Base-by-base conservation (phyloP, 495 filamentous ascomycete species). In the Saxispiralis lemnorum region DNA sequence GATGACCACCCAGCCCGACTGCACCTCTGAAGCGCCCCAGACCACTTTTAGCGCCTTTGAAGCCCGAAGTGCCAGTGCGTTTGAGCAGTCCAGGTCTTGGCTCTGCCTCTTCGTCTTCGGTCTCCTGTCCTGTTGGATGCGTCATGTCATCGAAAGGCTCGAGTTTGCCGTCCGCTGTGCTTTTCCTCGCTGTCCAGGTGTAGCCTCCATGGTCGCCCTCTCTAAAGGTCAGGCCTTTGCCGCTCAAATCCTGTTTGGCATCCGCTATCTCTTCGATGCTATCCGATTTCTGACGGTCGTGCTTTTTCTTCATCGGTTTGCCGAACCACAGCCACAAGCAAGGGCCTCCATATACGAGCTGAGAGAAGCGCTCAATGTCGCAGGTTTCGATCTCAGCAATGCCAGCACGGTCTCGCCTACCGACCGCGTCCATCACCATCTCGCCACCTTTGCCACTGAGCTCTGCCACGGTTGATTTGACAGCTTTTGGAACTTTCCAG, bases 301-400 rank as follows among this genome's bases (percentile, higher is more conserved):
- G n/a, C 14, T 38, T 35, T 30, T 43, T 55, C 56, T 83, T 83
- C 41, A 70, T 75, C 11, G 78, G 70, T 54, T 93, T 97, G 7
- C 92, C 92, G 39, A 79, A 69, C 92, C 92, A 97, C 9, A 97
- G 66, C 79, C 83, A 96, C 58, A 93, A 95, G 10, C 79, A 68
- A 41, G 81, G 72, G 55, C 83, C 79, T 21, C 89, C 89, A 41
- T 71, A 76, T 0, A 79, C 72, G 28, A 93, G 63, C 44, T 74
- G 72, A 21, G 81, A 68, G 48, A 96, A 89, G 31, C 69, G 78
- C 45, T 92, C 86, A 28, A 97, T 71, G 53, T 95, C 85, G 9
- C 81, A 63, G 2, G 84, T 95, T 61, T 97, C 89, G 30, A 96
- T 73, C 46, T 89, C 88, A 13, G 80, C 84, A 53, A 93, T 92